Conservation (phyloP, 805 yeast genomes). For the Danielozyma ontarioensis region DNA sequence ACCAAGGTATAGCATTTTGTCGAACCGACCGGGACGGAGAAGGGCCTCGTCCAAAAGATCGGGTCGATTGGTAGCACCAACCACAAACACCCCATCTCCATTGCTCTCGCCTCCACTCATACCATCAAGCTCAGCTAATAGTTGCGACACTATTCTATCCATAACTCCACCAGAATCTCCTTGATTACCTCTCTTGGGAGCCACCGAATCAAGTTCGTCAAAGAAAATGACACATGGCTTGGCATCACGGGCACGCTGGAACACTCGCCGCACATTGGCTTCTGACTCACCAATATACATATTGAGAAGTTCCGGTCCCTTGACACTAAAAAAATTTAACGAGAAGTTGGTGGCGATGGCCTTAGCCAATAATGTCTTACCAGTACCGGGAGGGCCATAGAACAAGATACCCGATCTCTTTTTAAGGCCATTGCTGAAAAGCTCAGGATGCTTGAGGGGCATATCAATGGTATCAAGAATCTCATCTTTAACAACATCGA, state of each 20-base stretch:
- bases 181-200: slow-evolving; percentile 97
- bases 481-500: slow-evolving; percentile 85
- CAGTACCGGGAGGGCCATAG: slow-evolving; percentile 99
- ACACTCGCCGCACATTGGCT: slow-evolving; percentile 91
- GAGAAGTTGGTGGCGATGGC: slow-evolving; percentile 97
- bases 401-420: slow-evolving; percentile 91
- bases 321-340: slow-evolving; percentile 89
- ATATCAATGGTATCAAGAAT: slow-evolving; percentile 92
- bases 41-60: slow-evolving; percentile 92
- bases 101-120: slow-evolving; percentile 65
- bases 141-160: slow-evolving; percentile 96
- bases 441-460: slow-evolving; percentile 90
- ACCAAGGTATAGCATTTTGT: slow-evolving; percentile 90
- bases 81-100: slow-evolving; percentile 86
- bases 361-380: slow-evolving; percentile 91
- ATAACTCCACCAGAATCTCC: slow-evolving; percentile 99
- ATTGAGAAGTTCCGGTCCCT: slow-evolving; percentile 93
- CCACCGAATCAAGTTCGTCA: slow-evolving; percentile 96
- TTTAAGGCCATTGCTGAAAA: slow-evolving; percentile 83
- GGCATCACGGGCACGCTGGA: slow-evolving; percentile 93
- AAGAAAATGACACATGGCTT: slow-evolving; percentile 96
- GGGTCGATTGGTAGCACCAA: slow-evolving; percentile 98
- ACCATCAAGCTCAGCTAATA: slow-evolving; percentile 92
- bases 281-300: slow-evolving; percentile 99
- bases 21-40: slow-evolving; percentile 91